Conservation (phyloP, 495 filamentous ascomycete species). For the Xylaria venustula region DNA sequence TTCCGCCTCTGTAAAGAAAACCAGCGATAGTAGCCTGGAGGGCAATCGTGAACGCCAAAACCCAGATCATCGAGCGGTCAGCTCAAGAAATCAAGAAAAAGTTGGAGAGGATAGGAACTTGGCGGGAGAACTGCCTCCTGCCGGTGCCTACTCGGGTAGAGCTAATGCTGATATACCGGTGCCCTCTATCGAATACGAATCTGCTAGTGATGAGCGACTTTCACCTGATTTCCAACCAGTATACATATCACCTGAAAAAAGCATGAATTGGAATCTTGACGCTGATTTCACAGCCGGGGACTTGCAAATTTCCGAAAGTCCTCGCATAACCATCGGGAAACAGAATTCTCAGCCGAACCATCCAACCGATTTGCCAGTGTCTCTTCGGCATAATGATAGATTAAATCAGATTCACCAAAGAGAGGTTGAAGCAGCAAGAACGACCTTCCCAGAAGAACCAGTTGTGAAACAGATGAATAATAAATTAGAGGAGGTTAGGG, state of each 20-base stretch:
- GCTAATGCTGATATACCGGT: conserved; percentile 35
- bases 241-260: conserved; percentile 46
- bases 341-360: conserved; percentile 6
- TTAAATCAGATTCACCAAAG: conserved; percentile 41
- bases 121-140: neutral
- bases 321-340: conserved; percentile 40
- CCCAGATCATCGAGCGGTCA: conserved; percentile 12
- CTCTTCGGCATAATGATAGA: conserved; percentile 34
- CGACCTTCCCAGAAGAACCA: conserved; percentile 16
- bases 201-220: conserved; percentile 31
- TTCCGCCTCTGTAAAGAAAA: conserved; percentile 32
- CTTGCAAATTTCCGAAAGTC: conserved; percentile 60
- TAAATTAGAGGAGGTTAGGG: conserved; percentile 54
- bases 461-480: conserved; percentile 26
- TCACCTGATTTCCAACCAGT: conserved; percentile 36
- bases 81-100: conserved; percentile 14
- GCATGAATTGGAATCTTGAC: conserved; percentile 55
- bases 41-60: conserved; percentile 13
- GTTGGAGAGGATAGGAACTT: neutral
- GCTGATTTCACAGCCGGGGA: conserved; percentile 65
- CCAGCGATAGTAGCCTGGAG: conserved; percentile 33
- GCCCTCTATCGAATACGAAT: conserved; percentile 47
- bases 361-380: conserved; percentile 6
- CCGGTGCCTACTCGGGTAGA: neutral
- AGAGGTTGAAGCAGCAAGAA: conserved; percentile 34